Conservation (phyloP, 768 basidiomycete species). For the Leccinum barrowsii region DNA sequence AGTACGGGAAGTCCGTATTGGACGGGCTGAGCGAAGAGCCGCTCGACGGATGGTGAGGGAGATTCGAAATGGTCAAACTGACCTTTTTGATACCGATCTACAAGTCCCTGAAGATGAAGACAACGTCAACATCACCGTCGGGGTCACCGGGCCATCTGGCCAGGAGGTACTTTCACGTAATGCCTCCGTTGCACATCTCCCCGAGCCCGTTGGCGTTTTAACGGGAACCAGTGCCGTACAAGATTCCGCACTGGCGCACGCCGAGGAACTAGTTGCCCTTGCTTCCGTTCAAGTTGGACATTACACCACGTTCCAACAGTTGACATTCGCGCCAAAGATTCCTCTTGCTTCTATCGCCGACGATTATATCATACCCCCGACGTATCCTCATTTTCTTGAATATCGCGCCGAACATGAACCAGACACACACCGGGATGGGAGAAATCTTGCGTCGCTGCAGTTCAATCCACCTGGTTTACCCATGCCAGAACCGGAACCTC, state of each 20-base stretch:
- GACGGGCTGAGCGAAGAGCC: conserved; percentile 81
- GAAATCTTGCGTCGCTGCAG: conserved; percentile 57
- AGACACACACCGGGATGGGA: conserved; percentile 41
- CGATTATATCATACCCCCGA: conserved; percentile 89
- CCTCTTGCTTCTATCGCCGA: conserved; percentile 87
- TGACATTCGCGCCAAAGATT: conserved; percentile 80
- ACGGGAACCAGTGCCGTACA: conserved; percentile 29
- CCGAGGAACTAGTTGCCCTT: conserved; percentile 66
- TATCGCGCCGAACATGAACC: conserved; percentile 66
- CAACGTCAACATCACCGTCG: conserved; percentile 59
- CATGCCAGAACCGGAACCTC: conserved; percentile 61
- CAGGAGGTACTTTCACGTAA: conserved; percentile 32
- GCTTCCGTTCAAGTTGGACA: conserved; percentile 73
- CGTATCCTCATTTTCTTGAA: conserved; percentile 74
- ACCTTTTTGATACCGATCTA: conserved; percentile 42
- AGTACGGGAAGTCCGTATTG: conserved; percentile 91
- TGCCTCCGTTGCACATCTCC: conserved; percentile 26
- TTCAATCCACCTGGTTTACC: conserved; percentile 81
- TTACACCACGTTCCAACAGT: conserved; percentile 90
- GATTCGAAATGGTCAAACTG: conserved; percentile 49
- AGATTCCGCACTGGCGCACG: conserved; percentile 40
- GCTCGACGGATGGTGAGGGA: conserved; percentile 78
- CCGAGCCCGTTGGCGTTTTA: conserved; percentile 21
- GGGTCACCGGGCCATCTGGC: conserved; percentile 50
- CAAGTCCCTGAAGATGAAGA: conserved; percentile 47